Percentiles rank a stretch among this genome's conserved stretches.
Evolutionary conservation across 1,139 yeast species (phyloP).

Genomic region (Yamadazyma diospyri): DNA sequence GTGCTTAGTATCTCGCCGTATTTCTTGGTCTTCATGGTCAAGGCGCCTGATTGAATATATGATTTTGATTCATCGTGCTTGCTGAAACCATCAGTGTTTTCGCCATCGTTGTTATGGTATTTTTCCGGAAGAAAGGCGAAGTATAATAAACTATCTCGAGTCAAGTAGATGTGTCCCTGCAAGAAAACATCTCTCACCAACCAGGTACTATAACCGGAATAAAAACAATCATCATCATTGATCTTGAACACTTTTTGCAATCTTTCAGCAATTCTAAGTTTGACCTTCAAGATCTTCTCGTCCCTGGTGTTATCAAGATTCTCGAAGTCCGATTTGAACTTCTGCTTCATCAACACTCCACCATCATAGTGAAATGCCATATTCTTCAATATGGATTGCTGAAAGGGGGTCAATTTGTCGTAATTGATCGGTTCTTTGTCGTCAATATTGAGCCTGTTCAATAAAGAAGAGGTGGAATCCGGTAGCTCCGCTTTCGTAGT

Average conservation of each 20-base stretch:
- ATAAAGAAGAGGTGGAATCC: not conserved
- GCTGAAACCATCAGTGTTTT: slow-evolving; percentile 6
- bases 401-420: slow-evolving; percentile 23
- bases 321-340: slow-evolving; percentile 9
- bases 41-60: slow-evolving; percentile 41
- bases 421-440: slow-evolving; percentile 6
- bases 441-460: slow-evolving; percentile 6
- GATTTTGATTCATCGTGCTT: slow-evolving; percentile 29
- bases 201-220: slow-evolving; percentile 72
- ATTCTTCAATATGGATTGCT: slow-evolving; percentile 34
- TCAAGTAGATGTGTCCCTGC: slow-evolving; percentile 81
- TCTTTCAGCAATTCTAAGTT: slow-evolving; percentile 34
- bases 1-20: slow-evolving; percentile 39
- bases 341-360: slow-evolving; percentile 19
- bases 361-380: slow-evolving; percentile 23
- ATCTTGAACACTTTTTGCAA: slow-evolving; percentile 38
- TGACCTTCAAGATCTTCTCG: slow-evolving; percentile 17
- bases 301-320: slow-evolving; percentile 7
- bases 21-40: slow-evolving; percentile 48
- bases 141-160: slow-evolving; percentile 62
- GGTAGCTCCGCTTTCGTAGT: not conserved
- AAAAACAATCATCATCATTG: slow-evolving; percentile 47
- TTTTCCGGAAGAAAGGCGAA: slow-evolving; percentile 76
- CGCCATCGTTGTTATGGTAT: slow-evolving; percentile 9
- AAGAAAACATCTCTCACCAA: slow-evolving; percentile 73